phyloP scores from a whole-genome alignment of 345 rosid species.

The Clarkia xantiana region DNA sequence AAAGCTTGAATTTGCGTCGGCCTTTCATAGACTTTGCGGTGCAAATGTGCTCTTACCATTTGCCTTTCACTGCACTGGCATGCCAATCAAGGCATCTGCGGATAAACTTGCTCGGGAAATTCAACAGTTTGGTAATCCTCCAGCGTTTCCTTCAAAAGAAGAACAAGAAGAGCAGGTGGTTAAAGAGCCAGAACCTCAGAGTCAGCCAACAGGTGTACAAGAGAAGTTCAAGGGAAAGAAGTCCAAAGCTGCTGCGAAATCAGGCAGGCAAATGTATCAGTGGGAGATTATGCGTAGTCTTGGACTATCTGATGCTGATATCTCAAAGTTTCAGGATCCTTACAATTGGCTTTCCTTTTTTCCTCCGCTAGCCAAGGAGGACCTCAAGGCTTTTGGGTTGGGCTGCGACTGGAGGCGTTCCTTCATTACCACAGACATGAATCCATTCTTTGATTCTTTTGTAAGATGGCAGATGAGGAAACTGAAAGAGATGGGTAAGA shows the following conservation, averaged over 20 bases:
- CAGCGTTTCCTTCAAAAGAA: slow-evolving; percentile 30
- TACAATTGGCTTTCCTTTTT: slow-evolving; percentile 64
- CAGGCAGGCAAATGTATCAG: slow-evolving; percentile 66
- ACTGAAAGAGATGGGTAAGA: slow-evolving; percentile 72
- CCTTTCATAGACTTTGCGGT: slow-evolving; percentile 71
- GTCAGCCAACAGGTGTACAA: slow-evolving; percentile 13
- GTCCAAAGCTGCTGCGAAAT: slow-evolving; percentile 70
- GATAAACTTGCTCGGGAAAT: slow-evolving; percentile 78
- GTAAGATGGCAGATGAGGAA: slow-evolving; percentile 92
- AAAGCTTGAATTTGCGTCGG: slow-evolving; percentile 83
- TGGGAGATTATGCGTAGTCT: slow-evolving; percentile 97
- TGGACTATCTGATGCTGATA: slow-evolving; percentile 61
- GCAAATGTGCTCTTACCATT: slow-evolving; percentile 79
- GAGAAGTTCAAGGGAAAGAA: slow-evolving; percentile 75
- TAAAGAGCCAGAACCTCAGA: slow-evolving; percentile 18
- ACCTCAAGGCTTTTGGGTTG: slow-evolving; percentile 74
- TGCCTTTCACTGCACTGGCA: slow-evolving; percentile 89
- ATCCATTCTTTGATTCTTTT: slow-evolving; percentile 66
- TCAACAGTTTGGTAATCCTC: slow-evolving; percentile 58
- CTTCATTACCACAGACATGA: slow-evolving; percentile 70
- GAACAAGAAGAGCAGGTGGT: slow-evolving; percentile 22
- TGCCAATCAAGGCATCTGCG: slow-evolving; percentile 96
- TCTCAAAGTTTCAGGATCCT: slow-evolving; percentile 57
- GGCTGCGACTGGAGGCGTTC: slow-evolving; percentile 95
- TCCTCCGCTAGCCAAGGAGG: slow-evolving; percentile 67